Evolutionary conservation across 2,329 filamentous ascomycete species (phyloP), one percentile per base, ranked within the genome.

Genomic region (Aspergillus oerlinghausenensis): DNA sequence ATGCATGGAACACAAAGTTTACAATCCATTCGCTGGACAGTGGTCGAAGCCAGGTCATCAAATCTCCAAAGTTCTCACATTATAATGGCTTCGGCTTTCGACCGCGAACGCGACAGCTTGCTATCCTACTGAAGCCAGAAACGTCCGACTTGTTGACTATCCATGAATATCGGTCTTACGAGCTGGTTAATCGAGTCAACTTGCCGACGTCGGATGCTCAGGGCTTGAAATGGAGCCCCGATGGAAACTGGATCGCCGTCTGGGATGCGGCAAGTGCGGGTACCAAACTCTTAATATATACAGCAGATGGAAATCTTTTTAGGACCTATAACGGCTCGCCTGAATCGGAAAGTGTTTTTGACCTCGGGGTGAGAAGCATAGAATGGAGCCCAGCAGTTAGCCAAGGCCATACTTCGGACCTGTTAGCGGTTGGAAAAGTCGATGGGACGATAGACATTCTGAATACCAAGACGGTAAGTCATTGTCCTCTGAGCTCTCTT

Each of bases 241-340:
- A 85, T 68, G 83, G 84, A 3, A 74, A 76, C 57, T 87, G 84
- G 84, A 71, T 86, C 56, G 81, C 78, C 1, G 67, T 85, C 3
- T 81, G 83, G 75, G 84, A 86, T 63, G 71, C 79, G 32, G 75
- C 82, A 2, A 80, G 78, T 55, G 70, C 73, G 6, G 79, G 80
- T 7, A 80, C 79, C 35, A 79, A 76, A 54, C 66, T 85, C 10
- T 69, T 79, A 54, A 76, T 86, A 43, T 84, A 81, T 62, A 86
- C 84, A 1, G 80, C 83, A 2, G 82, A 85, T 63, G 84, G 83
- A 1, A 78, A 85, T 60, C 72, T 80, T 3, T 86, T 81, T 68
- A 77, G 82, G 54, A 81, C 78, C 0, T 82, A 82, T 59, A 72
- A 73, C 3, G 77, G 77, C 4, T 65, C 68, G 6, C 57, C 67